Base-by-base conservation (phyloP, 2,329 filamentous ascomycete species). In the Aureobasidium mangrovei region DNA sequence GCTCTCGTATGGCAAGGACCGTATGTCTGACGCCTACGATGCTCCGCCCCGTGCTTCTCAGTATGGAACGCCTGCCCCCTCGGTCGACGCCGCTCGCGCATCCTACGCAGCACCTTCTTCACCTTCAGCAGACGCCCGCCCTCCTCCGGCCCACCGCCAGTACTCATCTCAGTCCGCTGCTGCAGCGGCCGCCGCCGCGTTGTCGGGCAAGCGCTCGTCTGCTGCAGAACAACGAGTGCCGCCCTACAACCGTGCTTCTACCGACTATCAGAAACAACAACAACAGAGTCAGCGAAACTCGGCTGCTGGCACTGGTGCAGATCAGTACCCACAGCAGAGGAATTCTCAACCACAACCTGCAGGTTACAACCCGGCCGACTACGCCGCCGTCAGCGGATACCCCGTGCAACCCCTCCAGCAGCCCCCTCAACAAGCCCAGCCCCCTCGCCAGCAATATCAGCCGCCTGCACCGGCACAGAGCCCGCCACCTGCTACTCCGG, bases 291-390 rank as follows among this genome's bases (percentile, higher is more conserved):
- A 57, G 4, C 57, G 60, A 42, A 55, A 58, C 26, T 55, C 53
- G 31, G 47, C 35, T 7, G 35, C 71, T 57, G 60, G 67, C n/a
- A 63, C 29, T 12, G 32, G 53, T 12, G 49, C 52, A 31, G 56
- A 56, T 33, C 28, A 56, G 31, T 55, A 56, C 39, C 9, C 52
- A 5, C 44, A 48, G 26, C 47, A 56, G 28, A 44, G 54, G 35
- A 46, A n/a, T 33, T 56, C 54, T 55, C 75, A 78, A 60, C 75
- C 82, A 39, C 49, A 53, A 41, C 49, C 49, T 39, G 48, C 48
- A 29, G 82, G 81, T 61, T 93, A 93, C 67, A 88, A 93, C 66
- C 88, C 88, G 29, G 82, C 81, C 27, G 84, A 85, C 59, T 93
- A 91, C 67, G 85, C 84, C 56, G 69, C 70, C 48, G 71, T 74